A percentile compares a stretch with the other conserved stretches of the same genome.
Conservation (phyloP, 2,329 filamentous ascomycete species). For the Alternaria postmessia region DNA sequence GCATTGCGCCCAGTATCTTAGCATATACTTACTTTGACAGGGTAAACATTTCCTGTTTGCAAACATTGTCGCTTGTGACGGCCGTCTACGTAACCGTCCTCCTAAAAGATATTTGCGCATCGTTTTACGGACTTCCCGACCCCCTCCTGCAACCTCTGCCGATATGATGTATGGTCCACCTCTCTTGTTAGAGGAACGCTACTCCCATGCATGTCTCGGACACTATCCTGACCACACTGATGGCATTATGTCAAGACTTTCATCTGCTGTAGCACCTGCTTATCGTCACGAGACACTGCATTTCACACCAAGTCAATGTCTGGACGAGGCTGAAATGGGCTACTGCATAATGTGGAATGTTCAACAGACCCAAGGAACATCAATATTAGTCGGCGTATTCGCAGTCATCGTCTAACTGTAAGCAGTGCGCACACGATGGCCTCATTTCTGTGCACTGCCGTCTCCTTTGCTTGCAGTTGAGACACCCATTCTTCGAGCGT, state of each 20-base stretch:
- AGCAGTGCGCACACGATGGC: slow-evolving; percentile 40
- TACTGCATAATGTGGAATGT: not conserved
- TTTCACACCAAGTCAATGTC: not conserved
- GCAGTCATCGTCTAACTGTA: slow-evolving; percentile 41
- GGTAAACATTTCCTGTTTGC: not conserved
- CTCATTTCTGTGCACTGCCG: slow-evolving; percentile 45
- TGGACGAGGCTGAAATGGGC: not conserved
- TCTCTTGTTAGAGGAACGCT: not conserved
- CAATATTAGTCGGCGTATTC: slow-evolving; percentile 33
- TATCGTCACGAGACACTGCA: not conserved
- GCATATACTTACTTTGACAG: not conserved
- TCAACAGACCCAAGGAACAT: not conserved
- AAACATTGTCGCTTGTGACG: not conserved
- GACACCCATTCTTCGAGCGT: slow-evolving; percentile 42
- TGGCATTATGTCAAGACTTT: not conserved
- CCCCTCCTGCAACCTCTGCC: not conserved
- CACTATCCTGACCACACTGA: not conserved
- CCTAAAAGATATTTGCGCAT: not conserved
- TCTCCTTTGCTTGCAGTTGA: slow-evolving; percentile 39
- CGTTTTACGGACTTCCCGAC: not conserved
- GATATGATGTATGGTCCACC: not conserved
- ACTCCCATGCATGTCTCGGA: not conserved
- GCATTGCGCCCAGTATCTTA: not conserved
- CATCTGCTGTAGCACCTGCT: not conserved
- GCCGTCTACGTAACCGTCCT: not conserved